Evolutionary conservation across 495 filamentous ascomycete species (phyloP).

Genomic region (Lophiostoma macrostomum): DNA sequence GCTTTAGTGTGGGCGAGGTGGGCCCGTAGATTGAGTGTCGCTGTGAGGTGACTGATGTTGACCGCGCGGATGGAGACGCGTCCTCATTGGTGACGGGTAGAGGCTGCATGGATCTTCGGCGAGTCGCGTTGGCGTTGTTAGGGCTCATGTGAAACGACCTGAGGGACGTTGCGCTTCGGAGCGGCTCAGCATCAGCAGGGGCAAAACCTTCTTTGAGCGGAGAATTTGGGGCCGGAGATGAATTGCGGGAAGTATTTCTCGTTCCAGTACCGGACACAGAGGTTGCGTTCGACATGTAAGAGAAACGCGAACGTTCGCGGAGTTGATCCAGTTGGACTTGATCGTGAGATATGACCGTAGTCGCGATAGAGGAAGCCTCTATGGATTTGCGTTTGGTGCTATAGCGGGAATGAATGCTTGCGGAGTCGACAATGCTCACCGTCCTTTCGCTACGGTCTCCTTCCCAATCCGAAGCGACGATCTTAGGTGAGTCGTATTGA

Average conservation of each 20-base stretch:
- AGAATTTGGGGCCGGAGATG: slow-evolving; percentile 35
- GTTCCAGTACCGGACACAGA: slow-evolving; percentile 30
- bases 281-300: slow-evolving; percentile 32
- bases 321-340: slow-evolving; percentile 34
- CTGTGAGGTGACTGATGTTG: slow-evolving; percentile 2
- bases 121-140: slow-evolving; percentile 20
- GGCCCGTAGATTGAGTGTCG: slow-evolving; percentile 28
- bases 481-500: slow-evolving; percentile 30
- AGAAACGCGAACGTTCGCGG: slow-evolving; percentile 31
- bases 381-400: slow-evolving; percentile 24
- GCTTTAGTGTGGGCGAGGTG: slow-evolving; percentile 13
- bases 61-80: slow-evolving; percentile 16
- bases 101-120: slow-evolving; percentile 38
- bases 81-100: slow-evolving; percentile 31
- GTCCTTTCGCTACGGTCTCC: slow-evolving; percentile 19
- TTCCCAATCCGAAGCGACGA: slow-evolving; percentile 30
- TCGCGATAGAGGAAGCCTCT: slow-evolving; percentile 31
- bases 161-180: slow-evolving; percentile 29
- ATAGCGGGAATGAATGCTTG: slow-evolving; percentile 21
- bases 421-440: slow-evolving; percentile 24
- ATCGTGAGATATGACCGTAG: slow-evolving; percentile 28
- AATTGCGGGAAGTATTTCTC: slow-evolving; percentile 32
- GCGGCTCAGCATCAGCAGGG: slow-evolving; percentile 23
- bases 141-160: slow-evolving; percentile 36
- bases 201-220: slow-evolving; percentile 29